Evolutionary conservation across 495 filamentous ascomycete genomes (phyloP), one percentile per base, ranked within the genome.

Genomic region (Penicillium nucicola): DNA sequence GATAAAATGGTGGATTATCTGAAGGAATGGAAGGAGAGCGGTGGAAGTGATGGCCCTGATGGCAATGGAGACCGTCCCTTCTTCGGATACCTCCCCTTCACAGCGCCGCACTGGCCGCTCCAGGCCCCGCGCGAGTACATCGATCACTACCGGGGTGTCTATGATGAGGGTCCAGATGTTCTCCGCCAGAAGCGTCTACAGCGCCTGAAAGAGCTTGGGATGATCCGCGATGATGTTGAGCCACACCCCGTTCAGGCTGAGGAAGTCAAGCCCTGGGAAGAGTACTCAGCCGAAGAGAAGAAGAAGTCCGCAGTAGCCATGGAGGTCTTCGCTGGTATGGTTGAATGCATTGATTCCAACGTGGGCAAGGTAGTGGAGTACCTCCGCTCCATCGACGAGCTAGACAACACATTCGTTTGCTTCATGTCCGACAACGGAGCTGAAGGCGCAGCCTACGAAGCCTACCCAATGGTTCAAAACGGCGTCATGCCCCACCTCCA

Each of bases 391-490:
- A 83, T 75, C 19, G 78, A 72, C 45, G 82, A 86, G 57, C 68
- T 83, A 1, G 80, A 85, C 57, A 84, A 85, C 58, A 84, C 83
- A 5, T 80, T 83, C 40, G 72, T 85, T 23, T 74, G 79, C 58
- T 84, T 84, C 68, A 79, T 85, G 76, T 79, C 75, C 30, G 80
- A 85, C 58, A 85, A 85, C 50, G 81, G 82, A n/a, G 82, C 83
- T 31, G 82, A 85, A 50, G 83, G 81, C 17, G 78, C 78, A 20
- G 72, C 78, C 32, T 78, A 83, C 48, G 81, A 85, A 52, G 81
- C 81, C 10, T 77, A 79, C 45, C 81, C 84, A 1, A 75, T 76
- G 54, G 73, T 78, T 25, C 69, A 79, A 55, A 74, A 69, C 56
- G 71, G 73, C 14, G 75, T 80, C 39, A 70, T 77, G 53, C 70